Evolutionary conservation across 495 filamentous ascomycete species (phyloP).

Genomic region (Pseudevernia furfuracea): DNA sequence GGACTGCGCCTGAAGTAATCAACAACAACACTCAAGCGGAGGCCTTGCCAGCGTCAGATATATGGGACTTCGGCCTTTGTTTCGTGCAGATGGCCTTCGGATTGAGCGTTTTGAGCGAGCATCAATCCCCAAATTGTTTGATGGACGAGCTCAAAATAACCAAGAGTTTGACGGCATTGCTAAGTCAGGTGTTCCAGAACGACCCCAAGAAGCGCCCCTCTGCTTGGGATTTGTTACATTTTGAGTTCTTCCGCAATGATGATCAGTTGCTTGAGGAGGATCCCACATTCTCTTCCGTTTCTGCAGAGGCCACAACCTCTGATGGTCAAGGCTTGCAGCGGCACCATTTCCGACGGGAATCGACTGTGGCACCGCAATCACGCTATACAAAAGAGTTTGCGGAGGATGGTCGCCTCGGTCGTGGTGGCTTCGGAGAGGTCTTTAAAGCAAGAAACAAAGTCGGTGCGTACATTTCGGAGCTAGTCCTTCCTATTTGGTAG

Average conservation of each 20-base stretch:
- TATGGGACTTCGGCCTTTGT: slow-evolving; percentile 89
- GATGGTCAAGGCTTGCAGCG: slow-evolving; percentile 29
- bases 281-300: neutral
- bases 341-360: slow-evolving; percentile 43
- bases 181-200: slow-evolving; percentile 71
- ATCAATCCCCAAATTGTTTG: slow-evolving; percentile 67
- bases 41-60: slow-evolving; percentile 63
- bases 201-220: slow-evolving; percentile 78
- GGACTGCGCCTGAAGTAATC: slow-evolving; percentile 74
- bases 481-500: neutral
- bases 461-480: neutral
- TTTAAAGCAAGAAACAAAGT: slow-evolving; percentile 91
- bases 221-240: slow-evolving; percentile 82
- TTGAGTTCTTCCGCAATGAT: slow-evolving; percentile 68
- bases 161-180: slow-evolving; percentile 65
- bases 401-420: slow-evolving; percentile 79
- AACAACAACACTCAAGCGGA: slow-evolving; percentile 45
- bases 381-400: slow-evolving; percentile 83
- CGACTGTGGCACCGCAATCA: slow-evolving; percentile 44
- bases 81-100: slow-evolving; percentile 95
- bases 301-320: neutral
- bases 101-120: slow-evolving; percentile 61
- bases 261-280: slow-evolving; percentile 35
- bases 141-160: slow-evolving; percentile 59
- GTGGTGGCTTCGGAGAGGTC: slow-evolving; percentile 95